Evolutionary conservation across 1,139 yeast species (phyloP), one percentile per base, ranked within the genome.

Genomic region (Pichia sp.): DNA sequence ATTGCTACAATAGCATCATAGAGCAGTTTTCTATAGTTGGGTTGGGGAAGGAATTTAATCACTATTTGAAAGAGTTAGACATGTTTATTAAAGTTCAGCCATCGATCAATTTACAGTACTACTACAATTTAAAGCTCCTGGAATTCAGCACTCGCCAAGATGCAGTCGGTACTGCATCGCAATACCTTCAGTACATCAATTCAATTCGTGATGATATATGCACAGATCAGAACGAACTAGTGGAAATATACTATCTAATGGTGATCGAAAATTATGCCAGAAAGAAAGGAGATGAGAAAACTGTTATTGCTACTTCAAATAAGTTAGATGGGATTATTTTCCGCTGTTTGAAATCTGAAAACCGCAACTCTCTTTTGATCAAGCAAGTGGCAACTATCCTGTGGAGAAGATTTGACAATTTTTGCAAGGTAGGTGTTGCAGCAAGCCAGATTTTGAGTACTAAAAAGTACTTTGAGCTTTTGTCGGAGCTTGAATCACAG

Each of bases 41-140:
- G 0, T 62, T 81, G 2, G 71, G 82, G 0, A 79, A 79, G 59
- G 88, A 84, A 54, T 72, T 80, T 44, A 71, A 72, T 3, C 81
- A 74, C 63, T 84, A 77, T 65, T 60, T 75, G 13, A 69, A 70
- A 5, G 90, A 85, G 59, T 70, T 78, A 45, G 65, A 67, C 8
- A 75, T 72, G 45, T 65, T 81, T 26, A 64, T 72, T 45, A 64
- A 62, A 8, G 52, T 68, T 1, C 71, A 63, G 16, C 59, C 62
- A 5, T 62, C 69, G 4, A 73, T 74, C 1, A 59, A 69, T n/a
- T 60, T 71, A 8, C 72, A 70, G 51, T 66, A 72, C 43, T 44
- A 50, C 13, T 58, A 54, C 29, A 53, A 45, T 11, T 58, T 62
- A 31, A 57, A 48, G 19, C 52, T 66, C 3, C 51, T 68, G 1